Evolutionary conservation across 345 rosid genomes (phyloP).

Genomic region (Lepidium africanum): DNA sequence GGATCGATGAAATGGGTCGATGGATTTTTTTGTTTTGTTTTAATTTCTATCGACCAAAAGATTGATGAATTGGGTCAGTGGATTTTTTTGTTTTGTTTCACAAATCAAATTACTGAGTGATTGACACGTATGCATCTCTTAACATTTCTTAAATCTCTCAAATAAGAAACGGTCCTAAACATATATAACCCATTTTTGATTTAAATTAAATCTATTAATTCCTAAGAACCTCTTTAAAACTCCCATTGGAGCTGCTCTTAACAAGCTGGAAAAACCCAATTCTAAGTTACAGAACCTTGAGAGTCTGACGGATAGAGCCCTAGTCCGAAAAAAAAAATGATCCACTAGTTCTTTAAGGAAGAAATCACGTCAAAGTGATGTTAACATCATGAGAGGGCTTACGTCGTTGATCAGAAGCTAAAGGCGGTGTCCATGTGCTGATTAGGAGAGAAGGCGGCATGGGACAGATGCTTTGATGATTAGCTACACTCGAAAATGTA

Average conservation of each 20-base stretch:
- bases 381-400: constrained; percentile 24
- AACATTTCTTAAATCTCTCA: no score
- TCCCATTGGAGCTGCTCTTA: not conserved
- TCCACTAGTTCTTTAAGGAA: not conserved
- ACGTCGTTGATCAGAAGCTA: constrained; percentile 5
- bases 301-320: not conserved
- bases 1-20: no score
- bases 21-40: no score
- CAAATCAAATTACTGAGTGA: no score
- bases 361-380: constrained; percentile 12
- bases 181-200: no score
- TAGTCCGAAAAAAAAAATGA: not conserved
- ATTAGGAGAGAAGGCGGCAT: not conserved
- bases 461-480: constrained; percentile 32
- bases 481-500: constrained; percentile 28
- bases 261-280: not conserved
- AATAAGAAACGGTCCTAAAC: no score
- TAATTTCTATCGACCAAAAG: no score
- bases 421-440: constrained; percentile 11
- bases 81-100: no score
- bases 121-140: no score
- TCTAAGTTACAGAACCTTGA: constrained; percentile 17
- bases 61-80: no score
- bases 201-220: no score
- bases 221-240: no score